Conservation (phyloP, 1,284 basidiomycete species). For the Boletus smithii region DNA sequence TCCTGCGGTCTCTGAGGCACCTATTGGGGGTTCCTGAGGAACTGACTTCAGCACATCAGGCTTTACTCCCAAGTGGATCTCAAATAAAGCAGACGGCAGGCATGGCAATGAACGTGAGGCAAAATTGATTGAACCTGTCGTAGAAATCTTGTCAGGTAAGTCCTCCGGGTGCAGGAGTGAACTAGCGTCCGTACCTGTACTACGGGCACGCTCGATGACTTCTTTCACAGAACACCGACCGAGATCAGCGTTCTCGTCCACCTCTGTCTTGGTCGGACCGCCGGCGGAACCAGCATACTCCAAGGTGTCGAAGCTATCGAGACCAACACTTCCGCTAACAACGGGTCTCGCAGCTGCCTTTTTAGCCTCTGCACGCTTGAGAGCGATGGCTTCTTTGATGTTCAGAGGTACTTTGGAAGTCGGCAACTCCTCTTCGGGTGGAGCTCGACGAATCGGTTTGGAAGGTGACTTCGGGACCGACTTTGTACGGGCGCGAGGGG, state of each 20-base stretch:
- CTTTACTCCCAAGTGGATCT: slow-evolving; percentile 69
- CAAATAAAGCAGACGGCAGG: slow-evolving; percentile 73
- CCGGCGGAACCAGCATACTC: slow-evolving; percentile 47
- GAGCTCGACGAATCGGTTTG: slow-evolving; percentile 33
- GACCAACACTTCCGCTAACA: slow-evolving; percentile 18
- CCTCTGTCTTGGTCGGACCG: slow-evolving; percentile 30
- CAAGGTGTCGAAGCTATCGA: slow-evolving; percentile 30
- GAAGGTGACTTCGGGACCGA: slow-evolving; percentile 38
- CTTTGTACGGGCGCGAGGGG: slow-evolving; percentile 35
- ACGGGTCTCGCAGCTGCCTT: slow-evolving; percentile 42
- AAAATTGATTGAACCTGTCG: slow-evolving; percentile 66
- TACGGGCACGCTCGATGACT: slow-evolving; percentile 70
- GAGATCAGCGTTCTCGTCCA: slow-evolving; percentile 53
- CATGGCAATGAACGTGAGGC: slow-evolving; percentile 65
- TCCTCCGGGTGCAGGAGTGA: slow-evolving; percentile 37
- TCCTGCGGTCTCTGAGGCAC: slow-evolving; percentile 36
- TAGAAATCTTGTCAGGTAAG: slow-evolving; percentile 41
- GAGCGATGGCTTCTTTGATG: slow-evolving; percentile 70
- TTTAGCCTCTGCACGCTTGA: slow-evolving; percentile 70
- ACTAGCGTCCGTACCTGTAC: slow-evolving; percentile 54
- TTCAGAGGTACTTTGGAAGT: slow-evolving; percentile 42
- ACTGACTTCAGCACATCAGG: slow-evolving; percentile 63
- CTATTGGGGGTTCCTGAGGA: slow-evolving; percentile 56
- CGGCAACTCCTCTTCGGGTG: slow-evolving; percentile 29
- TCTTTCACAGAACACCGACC: slow-evolving; percentile 70